Percentiles rank a stretch among this genome's conserved stretches.
phyloP scores from a whole-genome alignment of 768 basidiomycete species.

The Phlebiopsis flavidoalba region DNA sequence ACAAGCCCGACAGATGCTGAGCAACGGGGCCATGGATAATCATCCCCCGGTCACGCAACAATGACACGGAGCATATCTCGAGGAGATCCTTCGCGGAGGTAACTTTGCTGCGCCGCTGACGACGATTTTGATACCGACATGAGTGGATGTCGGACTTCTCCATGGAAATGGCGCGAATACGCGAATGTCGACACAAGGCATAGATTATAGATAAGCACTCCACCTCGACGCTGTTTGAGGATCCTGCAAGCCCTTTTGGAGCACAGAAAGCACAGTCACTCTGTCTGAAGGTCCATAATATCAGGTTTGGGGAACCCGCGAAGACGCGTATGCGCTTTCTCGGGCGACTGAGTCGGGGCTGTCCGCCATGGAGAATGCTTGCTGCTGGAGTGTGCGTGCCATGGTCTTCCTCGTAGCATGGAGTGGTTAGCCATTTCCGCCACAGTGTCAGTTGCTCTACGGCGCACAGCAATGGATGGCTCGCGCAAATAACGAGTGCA shows the following conservation, averaged over 20 bases:
- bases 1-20: neutral
- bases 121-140: neutral
- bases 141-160: neutral
- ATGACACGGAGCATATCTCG: neutral
- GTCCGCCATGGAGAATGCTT: constrained; percentile 62
- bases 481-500: constrained; percentile 68
- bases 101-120: neutral
- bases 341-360: constrained; percentile 22
- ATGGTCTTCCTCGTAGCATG: constrained; percentile 71
- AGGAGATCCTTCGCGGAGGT: neutral
- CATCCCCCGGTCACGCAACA: neutral
- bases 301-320: constrained; percentile 69
- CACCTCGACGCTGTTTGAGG: constrained; percentile 58
- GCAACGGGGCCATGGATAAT: neutral
- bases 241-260: constrained; percentile 67
- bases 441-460: constrained; percentile 70
- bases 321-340: constrained; percentile 61
- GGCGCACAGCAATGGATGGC: constrained; percentile 49
- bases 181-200: neutral
- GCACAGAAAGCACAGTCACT: constrained; percentile 61
- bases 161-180: neutral
- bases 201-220: constrained; percentile 18
- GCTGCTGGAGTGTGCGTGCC: constrained; percentile 74
- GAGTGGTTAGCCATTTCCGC: constrained; percentile 72
- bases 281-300: constrained; percentile 70